These are phyloP conservation scores for Pascua guehoae DNA, from an alignment of 1,284 basidiomycete genomes.

Conservation along the genomic window DNA sequence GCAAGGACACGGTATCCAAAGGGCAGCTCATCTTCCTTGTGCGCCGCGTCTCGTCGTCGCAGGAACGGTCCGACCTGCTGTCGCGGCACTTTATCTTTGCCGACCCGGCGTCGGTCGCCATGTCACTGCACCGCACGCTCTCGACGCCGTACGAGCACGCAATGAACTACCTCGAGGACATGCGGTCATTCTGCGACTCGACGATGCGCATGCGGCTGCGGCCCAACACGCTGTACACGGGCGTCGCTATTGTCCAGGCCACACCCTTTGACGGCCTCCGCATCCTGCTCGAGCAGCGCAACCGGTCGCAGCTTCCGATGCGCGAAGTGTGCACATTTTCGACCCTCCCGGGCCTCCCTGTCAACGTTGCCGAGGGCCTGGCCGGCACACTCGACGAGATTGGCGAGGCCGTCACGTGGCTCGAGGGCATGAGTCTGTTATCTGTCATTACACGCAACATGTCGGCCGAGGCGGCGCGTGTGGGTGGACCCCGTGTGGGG, in stretches of 20 bases:
- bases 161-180: constrained; percentile 47
- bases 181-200: constrained; percentile 43
- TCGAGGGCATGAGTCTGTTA: constrained; percentile 47
- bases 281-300: constrained; percentile 45
- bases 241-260: constrained; percentile 49
- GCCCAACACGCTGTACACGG: constrained; percentile 48
- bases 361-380: constrained; percentile 16
- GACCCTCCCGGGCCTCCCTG: constrained; percentile 10
- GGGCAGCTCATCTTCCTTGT: constrained; percentile 52
- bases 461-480: constrained; percentile 14
- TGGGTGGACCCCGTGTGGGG: constrained; percentile 30
- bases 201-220: constrained; percentile 38
- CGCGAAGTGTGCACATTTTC: constrained; percentile 41
- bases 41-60: constrained; percentile 41
- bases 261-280: constrained; percentile 51
- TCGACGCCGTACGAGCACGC: constrained; percentile 48
- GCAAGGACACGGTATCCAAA: constrained; percentile 48
- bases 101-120: constrained; percentile 45
- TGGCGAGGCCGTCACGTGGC: constrained; percentile 41
- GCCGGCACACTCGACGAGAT: constrained; percentile 47
- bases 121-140: constrained; percentile 46
- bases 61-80: constrained; percentile 46
- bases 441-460: constrained; percentile 43
- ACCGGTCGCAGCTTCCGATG: constrained; percentile 49
- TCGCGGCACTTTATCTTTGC: constrained; percentile 50